phyloP scores from a whole-genome alignment of 495 filamentous ascomycete genomes.

The Barbatosphaeria neglecta region DNA sequence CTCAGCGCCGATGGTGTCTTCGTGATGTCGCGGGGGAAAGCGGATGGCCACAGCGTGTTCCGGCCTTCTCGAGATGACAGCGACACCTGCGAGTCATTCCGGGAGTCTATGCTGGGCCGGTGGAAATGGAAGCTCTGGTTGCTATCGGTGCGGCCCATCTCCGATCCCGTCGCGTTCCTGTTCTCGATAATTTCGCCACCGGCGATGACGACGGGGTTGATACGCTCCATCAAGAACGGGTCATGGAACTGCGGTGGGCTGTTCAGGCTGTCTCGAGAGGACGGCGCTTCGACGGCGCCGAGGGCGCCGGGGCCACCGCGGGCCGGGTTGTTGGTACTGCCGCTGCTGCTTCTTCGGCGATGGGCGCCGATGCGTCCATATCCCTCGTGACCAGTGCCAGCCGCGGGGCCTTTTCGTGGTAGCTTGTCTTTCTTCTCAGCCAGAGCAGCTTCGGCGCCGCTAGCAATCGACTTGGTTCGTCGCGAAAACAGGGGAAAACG shows the following conservation, averaged over 20 bases:
- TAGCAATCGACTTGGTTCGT: conserved; percentile 62
- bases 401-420: conserved; percentile 68
- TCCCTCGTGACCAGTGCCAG: conserved; percentile 93
- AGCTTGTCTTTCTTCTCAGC: conserved; percentile 43
- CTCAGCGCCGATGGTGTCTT: conserved; percentile 12
- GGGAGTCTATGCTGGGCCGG: conserved; percentile 41
- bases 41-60: conserved; percentile 39
- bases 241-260: conserved; percentile 33
- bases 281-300: conserved; percentile 32
- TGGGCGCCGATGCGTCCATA: conserved; percentile 62
- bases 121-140: conserved; percentile 42
- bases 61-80: conserved; percentile 28
- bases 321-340: conserved; percentile 31
- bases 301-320: conserved; percentile 36
- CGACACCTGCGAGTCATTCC: conserved; percentile 27
- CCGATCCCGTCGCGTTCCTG: conserved; percentile 38
- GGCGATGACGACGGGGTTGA: conserved; percentile 78
- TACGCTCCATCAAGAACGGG: conserved; percentile 54
- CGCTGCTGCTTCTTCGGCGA: conserved; percentile 48
- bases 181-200: conserved; percentile 57
- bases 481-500: conserved; percentile 71
- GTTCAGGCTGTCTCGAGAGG: conserved; percentile 35
- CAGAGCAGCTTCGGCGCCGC: conserved; percentile 39
- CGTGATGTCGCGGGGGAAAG: conserved; percentile 23
- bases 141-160: conserved; percentile 51